A percentile compares a stretch with the other conserved stretches of the same genome.
Evolutionary conservation across 208 protist species (phyloP).

Genomic region (Entamoeba nuttalli): DNA sequence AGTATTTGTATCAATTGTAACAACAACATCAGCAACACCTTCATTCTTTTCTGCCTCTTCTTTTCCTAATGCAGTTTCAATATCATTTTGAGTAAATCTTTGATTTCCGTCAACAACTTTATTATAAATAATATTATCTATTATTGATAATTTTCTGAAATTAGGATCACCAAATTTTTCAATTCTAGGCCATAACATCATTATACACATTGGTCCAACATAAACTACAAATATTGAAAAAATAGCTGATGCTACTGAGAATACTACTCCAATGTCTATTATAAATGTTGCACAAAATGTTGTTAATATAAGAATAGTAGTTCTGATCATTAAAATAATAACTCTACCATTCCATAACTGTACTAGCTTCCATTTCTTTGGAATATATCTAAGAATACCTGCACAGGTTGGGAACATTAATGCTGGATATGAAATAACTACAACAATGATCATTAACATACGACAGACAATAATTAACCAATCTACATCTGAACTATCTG

Average conservation of each 20-base stretch:
- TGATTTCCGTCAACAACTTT: background rate
- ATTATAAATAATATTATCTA: background rate
- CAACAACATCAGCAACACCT: background rate
- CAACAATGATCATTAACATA: background rate
- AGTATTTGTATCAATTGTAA: background rate
- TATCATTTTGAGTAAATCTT: background rate
- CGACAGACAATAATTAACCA: background rate
- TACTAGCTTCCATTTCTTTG: background rate
- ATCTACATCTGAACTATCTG: background rate
- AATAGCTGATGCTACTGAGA: background rate
- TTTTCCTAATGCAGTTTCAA: background rate
- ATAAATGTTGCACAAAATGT: background rate
- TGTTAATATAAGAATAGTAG: background rate
- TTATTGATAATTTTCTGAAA: background rate
- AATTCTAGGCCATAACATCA: background rate
- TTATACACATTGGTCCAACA: background rate
- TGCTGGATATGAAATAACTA: background rate
- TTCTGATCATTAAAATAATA: background rate
- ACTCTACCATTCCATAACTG: background rate
- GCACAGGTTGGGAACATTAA: background rate
- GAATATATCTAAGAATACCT: background rate
- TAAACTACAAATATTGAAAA: background rate
- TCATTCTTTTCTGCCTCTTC: background rate
- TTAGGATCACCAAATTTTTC: background rate
- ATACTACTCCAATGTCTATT: background rate